phyloP scores from a whole-genome alignment of 2,329 filamentous ascomycete species.

The Mycocentrospora acerina region DNA sequence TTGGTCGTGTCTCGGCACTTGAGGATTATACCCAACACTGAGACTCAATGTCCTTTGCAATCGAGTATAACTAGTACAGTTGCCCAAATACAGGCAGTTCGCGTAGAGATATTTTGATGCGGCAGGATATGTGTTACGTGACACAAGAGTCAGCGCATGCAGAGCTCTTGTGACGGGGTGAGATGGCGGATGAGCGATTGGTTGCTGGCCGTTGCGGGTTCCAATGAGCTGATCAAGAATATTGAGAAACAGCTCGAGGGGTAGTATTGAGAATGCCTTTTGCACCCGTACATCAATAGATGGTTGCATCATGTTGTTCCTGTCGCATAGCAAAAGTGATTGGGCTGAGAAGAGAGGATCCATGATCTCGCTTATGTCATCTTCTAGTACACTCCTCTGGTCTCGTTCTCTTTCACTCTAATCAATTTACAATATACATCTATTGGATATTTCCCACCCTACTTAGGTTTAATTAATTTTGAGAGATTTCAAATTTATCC shows the following conservation, averaged over 20 bases:
- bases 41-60: slow-evolving; percentile 30
- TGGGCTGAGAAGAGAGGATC: too few species aligned
- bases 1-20: slow-evolving; percentile 21
- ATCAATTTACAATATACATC: too few species aligned
- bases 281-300: too few species aligned
- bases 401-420: too few species aligned
- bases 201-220: slow-evolving; percentile 12
- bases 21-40: slow-evolving; percentile 19
- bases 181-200: slow-evolving; percentile 23
- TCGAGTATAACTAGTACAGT: slow-evolving; percentile 15
- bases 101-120: slow-evolving; percentile 30
- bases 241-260: slow-evolving; percentile 27
- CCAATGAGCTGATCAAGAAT: slow-evolving; percentile 32
- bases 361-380: too few species aligned
- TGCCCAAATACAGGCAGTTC: slow-evolving; percentile 26
- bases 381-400: too few species aligned
- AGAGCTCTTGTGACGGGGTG: slow-evolving; percentile 24
- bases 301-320: too few species aligned
- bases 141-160: slow-evolving; percentile 27
- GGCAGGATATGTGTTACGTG: slow-evolving; percentile 16
- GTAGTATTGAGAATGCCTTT: slow-evolving; percentile 8
- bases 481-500: too few species aligned
- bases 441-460: too few species aligned
- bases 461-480: too few species aligned
- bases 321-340: too few species aligned